Evolutionary conservation across 2,329 filamentous ascomycete genomes (phyloP).

Genomic region (Neofusicoccum ribis): DNA sequence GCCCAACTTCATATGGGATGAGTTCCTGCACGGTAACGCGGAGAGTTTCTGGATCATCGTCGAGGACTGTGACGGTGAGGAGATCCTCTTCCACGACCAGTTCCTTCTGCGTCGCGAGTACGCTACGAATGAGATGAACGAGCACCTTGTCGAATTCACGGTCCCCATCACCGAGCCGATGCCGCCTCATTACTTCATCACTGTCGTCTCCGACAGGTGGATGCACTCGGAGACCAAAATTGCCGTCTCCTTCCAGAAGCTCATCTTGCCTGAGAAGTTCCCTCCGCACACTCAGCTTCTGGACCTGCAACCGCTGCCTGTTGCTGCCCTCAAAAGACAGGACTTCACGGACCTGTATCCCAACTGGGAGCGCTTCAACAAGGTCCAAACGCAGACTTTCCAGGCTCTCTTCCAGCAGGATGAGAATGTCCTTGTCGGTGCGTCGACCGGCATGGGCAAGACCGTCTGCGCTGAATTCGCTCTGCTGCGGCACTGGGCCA

Average conservation of each 20-base stretch:
- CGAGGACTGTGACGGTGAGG: slow-evolving; percentile 95
- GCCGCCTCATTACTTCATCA: slow-evolving; percentile 98
- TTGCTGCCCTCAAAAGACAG: slow-evolving; percentile 81
- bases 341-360: slow-evolving; percentile 83
- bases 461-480: slow-evolving; percentile 96
- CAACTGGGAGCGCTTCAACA: slow-evolving; percentile 87
- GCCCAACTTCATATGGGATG: slow-evolving; percentile 96
- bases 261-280: slow-evolving; percentile 93
- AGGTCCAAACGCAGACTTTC: slow-evolving; percentile 95
- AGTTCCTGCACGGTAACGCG: slow-evolving; percentile 78
- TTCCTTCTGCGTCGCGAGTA: slow-evolving; percentile 91
- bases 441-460: slow-evolving; percentile 94
- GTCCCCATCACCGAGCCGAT: slow-evolving; percentile 96
- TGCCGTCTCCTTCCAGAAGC: slow-evolving; percentile 90
- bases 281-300: slow-evolving; percentile 89
- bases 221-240: slow-evolving; percentile 97
- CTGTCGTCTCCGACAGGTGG: slow-evolving; percentile 91
- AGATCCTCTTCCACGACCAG: slow-evolving; percentile 91
- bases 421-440: slow-evolving; percentile 89
- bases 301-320: slow-evolving; percentile 86
- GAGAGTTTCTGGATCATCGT: slow-evolving; percentile 97
- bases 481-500: slow-evolving; percentile 82
- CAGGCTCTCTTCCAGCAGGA: slow-evolving; percentile 88
- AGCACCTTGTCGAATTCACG: slow-evolving; percentile 94
- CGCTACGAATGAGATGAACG: slow-evolving; percentile 79